Base-by-base conservation (phyloP, 441 rosid genomes). In the Arabidopsis lyrata region DNA sequence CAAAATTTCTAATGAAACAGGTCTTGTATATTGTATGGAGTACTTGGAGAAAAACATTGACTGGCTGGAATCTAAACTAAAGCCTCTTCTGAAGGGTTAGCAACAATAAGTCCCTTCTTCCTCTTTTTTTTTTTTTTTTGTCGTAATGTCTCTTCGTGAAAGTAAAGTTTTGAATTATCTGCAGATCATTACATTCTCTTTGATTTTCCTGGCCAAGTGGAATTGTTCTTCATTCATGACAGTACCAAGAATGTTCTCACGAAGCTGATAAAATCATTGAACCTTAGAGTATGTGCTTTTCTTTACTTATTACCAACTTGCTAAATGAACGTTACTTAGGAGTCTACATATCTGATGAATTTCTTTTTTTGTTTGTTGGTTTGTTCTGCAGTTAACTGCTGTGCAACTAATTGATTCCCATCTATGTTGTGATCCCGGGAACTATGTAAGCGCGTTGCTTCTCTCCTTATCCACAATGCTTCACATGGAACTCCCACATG, bases 201-300 rank as follows among this genome's bases (percentile, higher is more conserved):
- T 81, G 98, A 90, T 84, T 92, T 95, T 80, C 98, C 99, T 72
- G 96, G 97, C 57, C 99, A 90, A 83, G 97, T 95, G 77, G 99
- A 92, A 77, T 73, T 95, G 15, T 95, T 86, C 81, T 92, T 91
- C 78, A 89, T 86, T 74, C 98, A 90, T 76, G 75, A 93, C 9
- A 89, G 81, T 75, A 91, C 91, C 80, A 92, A 86, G 83, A 92
- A 85, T 55, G 82, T 89, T 65, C 82, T 95, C 63, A 85, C 75
- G 81, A 83, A 80, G 81, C 97, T 95, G 77, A 84, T 85, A 9
- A 89, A 92, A 86, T 87, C 86, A 73, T 77, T 90, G 79, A 70
- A 88, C 77, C 95, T 90, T 57, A 84, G 88, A 87, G 98, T 92
- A 92, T 85, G 90, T 16, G 57, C 42, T 20, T 32, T 41, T 24